Conservation (phyloP, 495 filamentous ascomycete genomes). For the Talaromyces trachyspermus region DNA sequence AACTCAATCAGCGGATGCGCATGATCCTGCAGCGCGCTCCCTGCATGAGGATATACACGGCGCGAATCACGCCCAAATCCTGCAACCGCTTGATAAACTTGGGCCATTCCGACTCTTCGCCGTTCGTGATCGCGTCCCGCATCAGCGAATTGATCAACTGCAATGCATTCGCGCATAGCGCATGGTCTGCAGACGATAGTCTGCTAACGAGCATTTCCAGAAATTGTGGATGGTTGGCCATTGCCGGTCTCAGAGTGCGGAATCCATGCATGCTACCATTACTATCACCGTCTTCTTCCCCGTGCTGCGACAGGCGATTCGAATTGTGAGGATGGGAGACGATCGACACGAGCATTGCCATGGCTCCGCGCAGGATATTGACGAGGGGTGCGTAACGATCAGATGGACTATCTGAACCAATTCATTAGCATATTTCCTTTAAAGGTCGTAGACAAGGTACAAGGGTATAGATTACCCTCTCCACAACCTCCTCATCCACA, state of each 20-base stretch:
- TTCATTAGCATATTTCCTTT: background rate
- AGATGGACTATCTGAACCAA: slow-evolving; percentile 70
- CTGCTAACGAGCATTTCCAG: slow-evolving; percentile 87
- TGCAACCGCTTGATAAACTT: slow-evolving; percentile 90
- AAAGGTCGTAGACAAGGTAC: too few relatives aligned
- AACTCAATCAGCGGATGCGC: slow-evolving; percentile 90
- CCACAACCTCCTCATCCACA: slow-evolving; percentile 59
- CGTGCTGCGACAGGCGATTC: slow-evolving; percentile 34
- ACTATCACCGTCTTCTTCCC: too few relatives aligned
- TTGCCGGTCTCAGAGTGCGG: slow-evolving; percentile 83
- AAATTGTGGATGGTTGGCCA: slow-evolving; percentile 85
- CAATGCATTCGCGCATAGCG: slow-evolving; percentile 89
- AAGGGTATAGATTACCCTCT: slow-evolving; percentile 43
- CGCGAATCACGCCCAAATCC: slow-evolving; percentile 87
- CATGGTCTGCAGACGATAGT: slow-evolving; percentile 89
- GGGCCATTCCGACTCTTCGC: slow-evolving; percentile 75
- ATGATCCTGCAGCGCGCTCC: slow-evolving; percentile 85
- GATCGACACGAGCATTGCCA: slow-evolving; percentile 90
- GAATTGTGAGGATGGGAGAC: slow-evolving; percentile 70
- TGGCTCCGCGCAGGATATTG: slow-evolving; percentile 92
- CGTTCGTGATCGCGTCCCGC: slow-evolving; percentile 83
- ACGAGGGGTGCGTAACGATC: slow-evolving; percentile 90
- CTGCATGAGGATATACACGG: slow-evolving; percentile 88
- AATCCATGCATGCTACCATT: slow-evolving; percentile 76
- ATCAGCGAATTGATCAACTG: slow-evolving; percentile 94